Percentiles rank a stretch among this genome's conserved stretches.
These are phyloP conservation scores for Chionographis japonica DNA, from an alignment of 106 monocot genomes.

Conservation along the genomic window DNA sequence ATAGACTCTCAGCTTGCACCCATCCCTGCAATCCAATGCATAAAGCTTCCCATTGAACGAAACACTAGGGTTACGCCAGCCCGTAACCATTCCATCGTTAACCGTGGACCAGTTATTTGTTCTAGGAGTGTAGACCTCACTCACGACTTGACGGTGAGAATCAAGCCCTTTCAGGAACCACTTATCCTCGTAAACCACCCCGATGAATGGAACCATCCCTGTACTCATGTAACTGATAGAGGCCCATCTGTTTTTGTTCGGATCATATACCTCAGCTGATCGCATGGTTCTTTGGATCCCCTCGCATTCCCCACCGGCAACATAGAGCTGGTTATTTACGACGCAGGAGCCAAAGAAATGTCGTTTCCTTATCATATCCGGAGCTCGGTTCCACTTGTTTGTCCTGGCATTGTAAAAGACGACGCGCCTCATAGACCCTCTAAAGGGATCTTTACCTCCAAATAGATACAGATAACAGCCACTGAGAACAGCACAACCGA, in stretches of 20 bases:
- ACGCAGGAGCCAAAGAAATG: constrained; percentile 31
- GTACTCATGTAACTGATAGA: constrained; percentile 19
- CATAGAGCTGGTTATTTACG: constrained; percentile 29
- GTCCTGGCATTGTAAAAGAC: constrained; percentile 32
- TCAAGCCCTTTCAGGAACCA: constrained; percentile 35
- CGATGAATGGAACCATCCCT: constrained; percentile 21
- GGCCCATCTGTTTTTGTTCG: constrained; percentile 22
- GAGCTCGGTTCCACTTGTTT: constrained; percentile 31
- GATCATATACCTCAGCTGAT: constrained; percentile 27
- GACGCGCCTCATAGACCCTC: constrained; percentile 30
- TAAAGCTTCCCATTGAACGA: constrained; percentile 22
- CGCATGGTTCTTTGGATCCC: constrained; percentile 21
- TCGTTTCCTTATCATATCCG: constrained; percentile 27
- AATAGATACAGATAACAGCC: constrained; percentile 30
- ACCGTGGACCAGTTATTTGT: constrained; percentile 9
- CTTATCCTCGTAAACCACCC: constrained; percentile 23
- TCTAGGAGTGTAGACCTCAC: constrained; percentile 18
- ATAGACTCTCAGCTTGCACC: constrained; percentile 21
- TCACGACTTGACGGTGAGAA: constrained; percentile 17
- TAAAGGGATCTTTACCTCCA: constrained; percentile 33
- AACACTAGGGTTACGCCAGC: constrained; percentile 23
- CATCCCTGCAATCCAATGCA: constrained; percentile 21
- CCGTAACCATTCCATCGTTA: constrained; percentile 14
- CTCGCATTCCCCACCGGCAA: constrained; percentile 34
- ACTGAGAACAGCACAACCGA: constrained; percentile 35